phyloP scores from a whole-genome alignment of 2,329 filamentous ascomycete species.

The Colletotrichum lindemuthianum region DNA sequence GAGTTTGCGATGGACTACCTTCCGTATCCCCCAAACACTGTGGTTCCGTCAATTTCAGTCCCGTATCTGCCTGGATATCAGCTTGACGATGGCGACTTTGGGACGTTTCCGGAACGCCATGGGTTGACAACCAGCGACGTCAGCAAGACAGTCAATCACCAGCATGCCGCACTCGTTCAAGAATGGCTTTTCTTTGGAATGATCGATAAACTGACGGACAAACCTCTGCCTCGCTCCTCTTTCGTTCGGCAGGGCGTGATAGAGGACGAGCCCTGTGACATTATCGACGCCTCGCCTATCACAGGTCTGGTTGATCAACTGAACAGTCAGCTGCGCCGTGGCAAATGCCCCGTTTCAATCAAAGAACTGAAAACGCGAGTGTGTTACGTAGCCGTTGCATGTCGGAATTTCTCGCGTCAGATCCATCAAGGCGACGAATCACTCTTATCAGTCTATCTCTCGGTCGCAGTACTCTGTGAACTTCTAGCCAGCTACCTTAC shows the following conservation, averaged over 20 bases:
- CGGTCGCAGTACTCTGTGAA: neutral
- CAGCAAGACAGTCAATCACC: neutral
- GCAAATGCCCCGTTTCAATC: neutral
- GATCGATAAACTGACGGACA: neutral
- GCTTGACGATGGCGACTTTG: conserved; percentile 1
- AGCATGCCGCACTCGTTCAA: neutral
- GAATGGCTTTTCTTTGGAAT: conserved; percentile 10
- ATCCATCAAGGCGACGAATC: neutral
- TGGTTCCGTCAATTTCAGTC: neutral
- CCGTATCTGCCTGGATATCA: conserved; percentile 3
- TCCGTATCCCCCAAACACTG: neutral
- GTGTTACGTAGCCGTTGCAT: neutral
- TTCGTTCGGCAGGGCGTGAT: neutral
- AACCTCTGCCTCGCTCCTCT: neutral
- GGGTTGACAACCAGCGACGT: neutral
- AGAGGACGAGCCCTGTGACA: neutral
- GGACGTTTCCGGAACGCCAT: neutral
- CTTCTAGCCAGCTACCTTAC: neutral
- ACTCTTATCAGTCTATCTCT: neutral
- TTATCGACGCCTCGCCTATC: neutral
- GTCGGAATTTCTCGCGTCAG: neutral
- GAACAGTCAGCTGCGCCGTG: neutral
- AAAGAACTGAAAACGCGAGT: neutral
- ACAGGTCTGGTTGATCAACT: neutral
- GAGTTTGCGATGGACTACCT: neutral